phyloP scores from a whole-genome alignment of 129 eudicot species.

The Pulicaria dysenterica region DNA sequence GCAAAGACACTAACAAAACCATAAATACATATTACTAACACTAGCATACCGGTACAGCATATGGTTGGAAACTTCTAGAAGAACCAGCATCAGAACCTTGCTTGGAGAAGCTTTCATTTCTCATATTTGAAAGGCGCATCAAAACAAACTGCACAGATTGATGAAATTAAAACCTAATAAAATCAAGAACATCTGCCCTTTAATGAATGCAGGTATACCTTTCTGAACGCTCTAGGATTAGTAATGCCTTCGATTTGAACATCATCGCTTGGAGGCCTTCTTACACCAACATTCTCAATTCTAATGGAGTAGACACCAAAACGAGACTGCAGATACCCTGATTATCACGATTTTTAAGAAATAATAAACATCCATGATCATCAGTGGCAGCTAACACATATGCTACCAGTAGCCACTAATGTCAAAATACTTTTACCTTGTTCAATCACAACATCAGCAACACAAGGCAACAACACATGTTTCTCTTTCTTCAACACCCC shows the following conservation, averaged over 20 bases:
- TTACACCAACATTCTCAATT: constrained; percentile 75
- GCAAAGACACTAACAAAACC: too few species aligned
- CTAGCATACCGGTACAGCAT: constrained; percentile 48
- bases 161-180: not conserved
- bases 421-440: constrained; percentile 47
- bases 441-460: constrained; percentile 72
- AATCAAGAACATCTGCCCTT: too few species aligned
- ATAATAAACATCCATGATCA: not conserved
- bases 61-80: constrained; percentile 40
- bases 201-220: constrained; percentile 35
- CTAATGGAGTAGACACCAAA: constrained; percentile 77
- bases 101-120: constrained; percentile 41
- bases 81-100: constrained; percentile 53
- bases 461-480: constrained; percentile 63
- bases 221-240: constrained; percentile 69
- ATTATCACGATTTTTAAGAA: not conserved
- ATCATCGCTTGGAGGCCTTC: constrained; percentile 72
- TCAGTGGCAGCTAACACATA: not conserved
- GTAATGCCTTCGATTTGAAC: constrained; percentile 73
- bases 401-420: not conserved
- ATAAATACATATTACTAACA: not conserved
- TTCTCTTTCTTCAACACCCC: constrained; percentile 76
- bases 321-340: constrained; percentile 83
- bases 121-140: constrained; percentile 54
- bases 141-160: constrained; percentile 55